phyloP scores from a whole-genome alignment of 805 yeast genomes.

The Sugiyamaella americana region DNA sequence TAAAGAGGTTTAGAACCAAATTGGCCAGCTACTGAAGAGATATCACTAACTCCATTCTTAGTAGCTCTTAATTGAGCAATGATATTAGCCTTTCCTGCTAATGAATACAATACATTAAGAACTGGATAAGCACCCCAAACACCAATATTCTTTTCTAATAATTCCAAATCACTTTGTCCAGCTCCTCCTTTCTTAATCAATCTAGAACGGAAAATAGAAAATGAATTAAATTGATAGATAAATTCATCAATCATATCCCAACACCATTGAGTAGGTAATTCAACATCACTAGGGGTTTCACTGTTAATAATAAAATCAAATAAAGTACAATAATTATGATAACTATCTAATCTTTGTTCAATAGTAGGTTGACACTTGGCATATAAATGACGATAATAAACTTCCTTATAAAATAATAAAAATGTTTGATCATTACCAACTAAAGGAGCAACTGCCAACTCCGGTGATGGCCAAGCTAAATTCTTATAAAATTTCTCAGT shows the following conservation, averaged over 20 bases:
- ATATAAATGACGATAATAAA: conserved; percentile 46
- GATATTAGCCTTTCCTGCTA: conserved; percentile 38
- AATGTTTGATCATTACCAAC: conserved; percentile 42
- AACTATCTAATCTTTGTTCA: conserved; percentile 42
- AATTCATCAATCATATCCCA: conserved; percentile 51
- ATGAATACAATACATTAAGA: conserved; percentile 43
- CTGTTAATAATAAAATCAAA: conserved; percentile 42
- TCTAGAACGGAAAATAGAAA: conserved; percentile 38
- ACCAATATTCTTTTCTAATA: conserved; percentile 36
- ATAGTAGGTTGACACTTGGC: conserved; percentile 40
- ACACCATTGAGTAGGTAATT: conserved; percentile 44
- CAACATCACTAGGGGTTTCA: conserved; percentile 41
- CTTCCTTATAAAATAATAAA: conserved; percentile 42
- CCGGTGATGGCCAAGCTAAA: conserved; percentile 44
- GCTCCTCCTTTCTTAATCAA: conserved; percentile 26
- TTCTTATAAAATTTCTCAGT: conserved; percentile 41
- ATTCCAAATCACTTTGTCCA: conserved; percentile 33
- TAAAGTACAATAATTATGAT: conserved; percentile 44
- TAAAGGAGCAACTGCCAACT: conserved; percentile 37
- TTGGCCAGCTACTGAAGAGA: conserved; percentile 36
- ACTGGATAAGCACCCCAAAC: conserved; percentile 45
- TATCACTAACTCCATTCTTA: conserved; percentile 29
- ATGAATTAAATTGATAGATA: conserved; percentile 45
- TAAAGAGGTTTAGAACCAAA: conserved; percentile 40
- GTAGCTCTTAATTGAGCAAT: conserved; percentile 36